Evolutionary conservation across 352 stramenopile species (phyloP).

Genomic region (Pythium scleroteichum): DNA sequence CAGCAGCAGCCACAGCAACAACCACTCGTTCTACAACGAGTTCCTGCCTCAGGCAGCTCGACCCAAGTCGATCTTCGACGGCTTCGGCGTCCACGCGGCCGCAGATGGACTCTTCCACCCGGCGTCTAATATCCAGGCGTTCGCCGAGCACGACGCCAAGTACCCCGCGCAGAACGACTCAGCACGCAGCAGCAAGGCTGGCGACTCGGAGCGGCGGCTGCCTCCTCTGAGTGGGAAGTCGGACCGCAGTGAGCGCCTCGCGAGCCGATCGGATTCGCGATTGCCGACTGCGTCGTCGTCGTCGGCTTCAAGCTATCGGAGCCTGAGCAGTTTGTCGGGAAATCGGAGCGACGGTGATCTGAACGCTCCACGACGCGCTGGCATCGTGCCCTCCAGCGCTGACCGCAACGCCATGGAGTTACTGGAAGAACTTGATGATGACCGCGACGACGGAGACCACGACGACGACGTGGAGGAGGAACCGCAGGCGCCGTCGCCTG

Average conservation of each 20-base stretch:
- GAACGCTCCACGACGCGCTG: slow-evolving; percentile 44
- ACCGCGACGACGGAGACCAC: slow-evolving; percentile 23
- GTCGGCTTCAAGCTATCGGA: slow-evolving; percentile 10
- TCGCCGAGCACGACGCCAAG: slow-evolving; percentile 77
- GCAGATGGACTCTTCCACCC: slow-evolving; percentile 79
- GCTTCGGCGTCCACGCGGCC: slow-evolving; percentile 59
- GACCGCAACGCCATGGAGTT: slow-evolving; percentile 60
- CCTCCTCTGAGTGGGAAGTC: slow-evolving; percentile 22
- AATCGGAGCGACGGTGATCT: slow-evolving; percentile 66
- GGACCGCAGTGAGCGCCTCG: slow-evolving; percentile 33
- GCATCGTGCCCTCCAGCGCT: slow-evolving; percentile 50
- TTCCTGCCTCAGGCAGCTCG: slow-evolving; percentile 25
- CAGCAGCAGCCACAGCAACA: not conserved
- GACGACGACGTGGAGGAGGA: not conserved
- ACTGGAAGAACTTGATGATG: slow-evolving; percentile 39
- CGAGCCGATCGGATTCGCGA: slow-evolving; percentile 32
- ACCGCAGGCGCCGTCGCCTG: slow-evolving; percentile 9
- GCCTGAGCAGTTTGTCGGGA: slow-evolving; percentile 26
- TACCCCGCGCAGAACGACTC: slow-evolving; percentile 37
- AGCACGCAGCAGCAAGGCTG: not conserved
- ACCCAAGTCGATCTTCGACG: slow-evolving; percentile 48
- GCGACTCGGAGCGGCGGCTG: slow-evolving; percentile 8
- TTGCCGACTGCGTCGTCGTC: slow-evolving; percentile 24
- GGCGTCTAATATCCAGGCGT: slow-evolving; percentile 71
- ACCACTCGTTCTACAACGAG: slow-evolving; percentile 33